Percentiles rank a stretch among this genome's conserved stretches.
Conservation (phyloP, 2,329 filamentous ascomycete genomes). For the Periconia macrospinosa region DNA sequence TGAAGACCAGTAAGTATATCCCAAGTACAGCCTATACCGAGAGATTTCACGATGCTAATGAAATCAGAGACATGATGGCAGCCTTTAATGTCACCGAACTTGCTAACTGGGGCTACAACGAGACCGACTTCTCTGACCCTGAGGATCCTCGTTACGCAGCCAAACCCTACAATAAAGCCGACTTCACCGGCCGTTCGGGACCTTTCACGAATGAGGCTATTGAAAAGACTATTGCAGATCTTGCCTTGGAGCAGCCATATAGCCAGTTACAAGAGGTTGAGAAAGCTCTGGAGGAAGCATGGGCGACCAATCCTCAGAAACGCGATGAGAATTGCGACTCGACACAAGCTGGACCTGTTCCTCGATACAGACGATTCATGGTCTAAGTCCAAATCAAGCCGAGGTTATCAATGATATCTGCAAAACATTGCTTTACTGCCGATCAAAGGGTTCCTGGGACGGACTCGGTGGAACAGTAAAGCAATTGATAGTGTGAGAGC, state of each 20-base stretch:
- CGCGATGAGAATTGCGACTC: not conserved
- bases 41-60: not conserved
- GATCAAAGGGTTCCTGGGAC: no score
- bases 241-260: conserved; percentile 25
- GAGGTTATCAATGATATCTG: no score
- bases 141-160: conserved; percentile 22
- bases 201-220: conserved; percentile 19
- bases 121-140: conserved; percentile 32
- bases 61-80: conserved; percentile 48
- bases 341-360: conserved; percentile 1
- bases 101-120: conserved; percentile 26
- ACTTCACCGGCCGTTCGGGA: conserved; percentile 15
- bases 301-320: conserved; percentile 11
- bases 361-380: conserved; percentile 7
- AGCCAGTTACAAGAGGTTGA: conserved; percentile 23
- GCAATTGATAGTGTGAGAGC: no score
- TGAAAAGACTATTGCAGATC: conserved; percentile 7
- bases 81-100: conserved; percentile 46
- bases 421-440: no score
- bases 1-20: conserved; percentile 37
- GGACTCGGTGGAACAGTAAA: no score
- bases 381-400: not conserved
- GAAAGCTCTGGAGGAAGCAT: conserved; percentile 17
- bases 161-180: conserved; percentile 12
- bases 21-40: not conserved